Evolutionary conservation across 148 eudicot genomes (phyloP).

Genomic region (Nepenthes mirabilis): DNA sequence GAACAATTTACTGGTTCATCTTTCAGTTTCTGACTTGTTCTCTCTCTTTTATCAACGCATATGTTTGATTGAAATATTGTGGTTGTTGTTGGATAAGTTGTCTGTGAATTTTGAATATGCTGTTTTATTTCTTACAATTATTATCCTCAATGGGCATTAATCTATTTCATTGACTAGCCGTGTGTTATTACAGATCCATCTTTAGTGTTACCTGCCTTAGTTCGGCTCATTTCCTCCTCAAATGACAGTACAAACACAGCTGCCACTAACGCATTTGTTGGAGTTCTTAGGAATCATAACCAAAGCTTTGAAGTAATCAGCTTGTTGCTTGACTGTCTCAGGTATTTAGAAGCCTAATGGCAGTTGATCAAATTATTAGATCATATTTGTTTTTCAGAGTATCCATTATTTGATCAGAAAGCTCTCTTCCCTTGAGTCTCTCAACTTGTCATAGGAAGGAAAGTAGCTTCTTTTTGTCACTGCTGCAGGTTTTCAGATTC

Average conservation of each 20-base stretch:
- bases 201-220: slow-evolving; percentile 39
- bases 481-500: too few relatives aligned
- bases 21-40: too few relatives aligned
- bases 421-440: too few relatives aligned
- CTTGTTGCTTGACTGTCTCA: slow-evolving; percentile 50
- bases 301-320: slow-evolving; percentile 36
- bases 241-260: slow-evolving; percentile 20
- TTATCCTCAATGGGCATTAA: neutral
- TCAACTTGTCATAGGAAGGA: too few relatives aligned
- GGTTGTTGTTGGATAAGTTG: too few relatives aligned
- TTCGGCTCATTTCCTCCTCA: slow-evolving; percentile 26
- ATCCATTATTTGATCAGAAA: neutral
- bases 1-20: too few relatives aligned
- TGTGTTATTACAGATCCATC: slow-evolving; percentile 39
- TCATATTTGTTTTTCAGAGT: neutral
- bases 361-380: neutral
- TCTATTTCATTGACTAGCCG: slow-evolving; percentile 1
- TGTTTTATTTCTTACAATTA: neutral
- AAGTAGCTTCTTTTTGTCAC: too few relatives aligned
- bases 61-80: too few relatives aligned
- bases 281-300: slow-evolving; percentile 38
- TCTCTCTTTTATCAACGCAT: too few relatives aligned
- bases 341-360: slow-evolving; percentile 26
- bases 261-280: slow-evolving; percentile 28
- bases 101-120: too few relatives aligned